These are phyloP conservation scores for Ambrosiella xylebori DNA, from an alignment of 2,329 filamentous ascomycete species.

Conservation along the genomic window DNA sequence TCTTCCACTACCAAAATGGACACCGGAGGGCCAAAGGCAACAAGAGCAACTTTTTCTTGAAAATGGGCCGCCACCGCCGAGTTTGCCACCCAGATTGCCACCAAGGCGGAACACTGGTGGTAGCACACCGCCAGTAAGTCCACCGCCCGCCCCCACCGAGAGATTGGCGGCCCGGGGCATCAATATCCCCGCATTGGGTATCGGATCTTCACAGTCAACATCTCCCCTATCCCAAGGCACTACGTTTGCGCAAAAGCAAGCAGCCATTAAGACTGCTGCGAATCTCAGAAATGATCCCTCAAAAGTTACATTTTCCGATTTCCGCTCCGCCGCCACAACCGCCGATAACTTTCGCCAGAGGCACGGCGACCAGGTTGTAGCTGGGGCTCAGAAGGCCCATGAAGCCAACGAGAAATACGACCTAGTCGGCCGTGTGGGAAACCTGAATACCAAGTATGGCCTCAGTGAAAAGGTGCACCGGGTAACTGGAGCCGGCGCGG, in stretches of 20 bases:
- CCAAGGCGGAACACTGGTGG: constrained; percentile 22
- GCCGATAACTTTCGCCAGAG: constrained; percentile 53
- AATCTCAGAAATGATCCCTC: constrained; percentile 43
- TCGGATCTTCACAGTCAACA: constrained; percentile 22
- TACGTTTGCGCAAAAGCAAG: constrained; percentile 47
- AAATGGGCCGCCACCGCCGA: constrained; percentile 32
- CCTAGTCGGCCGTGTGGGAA: constrained; percentile 23
- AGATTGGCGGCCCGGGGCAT: constrained; percentile 54
- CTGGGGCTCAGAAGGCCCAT: constrained; percentile 40
- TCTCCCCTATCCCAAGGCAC: constrained; percentile 29
- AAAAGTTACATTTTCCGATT: constrained; percentile 42
- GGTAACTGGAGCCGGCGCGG: constrained; percentile 10
- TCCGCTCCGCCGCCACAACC: constrained; percentile 39
- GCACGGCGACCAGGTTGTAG: constrained; percentile 49
- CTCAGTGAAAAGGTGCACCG: constrained; percentile 7
- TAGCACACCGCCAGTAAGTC: constrained; percentile 14
- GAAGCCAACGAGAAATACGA: constrained; percentile 45
- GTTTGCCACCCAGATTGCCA: constrained; percentile 52
- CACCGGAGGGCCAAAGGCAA: constrained; percentile 34
- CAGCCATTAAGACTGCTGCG: constrained; percentile 42
- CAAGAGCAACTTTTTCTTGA: background rate
- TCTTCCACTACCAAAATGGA: constrained; percentile 41
- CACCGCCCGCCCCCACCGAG: constrained; percentile 18
- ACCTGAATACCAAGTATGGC: constrained; percentile 12
- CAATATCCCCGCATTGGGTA: constrained; percentile 61